phyloP scores from a whole-genome alignment of 2,329 filamentous ascomycete genomes.

The Taxawa tesnikishii region DNA sequence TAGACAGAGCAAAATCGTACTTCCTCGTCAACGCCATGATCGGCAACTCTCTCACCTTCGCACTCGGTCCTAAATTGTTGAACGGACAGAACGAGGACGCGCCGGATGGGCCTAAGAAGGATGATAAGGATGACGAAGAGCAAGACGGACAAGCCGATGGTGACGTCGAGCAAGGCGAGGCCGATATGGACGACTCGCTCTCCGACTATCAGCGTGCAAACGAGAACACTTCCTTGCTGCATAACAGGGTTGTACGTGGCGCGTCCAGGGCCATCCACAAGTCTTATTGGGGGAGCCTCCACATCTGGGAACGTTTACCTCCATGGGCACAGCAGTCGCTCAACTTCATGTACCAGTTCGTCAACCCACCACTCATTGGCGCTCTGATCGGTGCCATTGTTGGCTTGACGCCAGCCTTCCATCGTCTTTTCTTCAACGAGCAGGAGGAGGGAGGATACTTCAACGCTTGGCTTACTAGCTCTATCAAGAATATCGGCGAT shows the following conservation, averaged over 20 bases:
- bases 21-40: constrained; percentile 55
- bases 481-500: constrained; percentile 48
- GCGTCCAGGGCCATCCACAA: constrained; percentile 18
- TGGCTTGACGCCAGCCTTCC: constrained; percentile 47
- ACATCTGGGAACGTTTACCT: constrained; percentile 23
- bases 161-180: constrained; percentile 14
- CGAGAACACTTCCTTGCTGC: constrained; percentile 41
- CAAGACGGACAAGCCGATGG: constrained; percentile 20
- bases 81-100: constrained; percentile 32
- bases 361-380: constrained; percentile 51
- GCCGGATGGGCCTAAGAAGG: constrained; percentile 16
- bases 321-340: constrained; percentile 26
- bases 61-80: constrained; percentile 47
- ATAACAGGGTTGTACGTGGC: constrained; percentile 20
- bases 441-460: constrained; percentile 49
- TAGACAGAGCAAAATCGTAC: constrained; percentile 51
- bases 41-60: constrained; percentile 51
- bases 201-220: constrained; percentile 16
- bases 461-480: constrained; percentile 53
- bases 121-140: constrained; percentile 10
- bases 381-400: constrained; percentile 46
- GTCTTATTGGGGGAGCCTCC: constrained; percentile 20
- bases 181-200: constrained; percentile 10
- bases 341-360: constrained; percentile 35
- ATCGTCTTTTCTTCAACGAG: constrained; percentile 48